Conservation (phyloP, 108 stramenopile species). For the Schizochytrium sp. region DNA sequence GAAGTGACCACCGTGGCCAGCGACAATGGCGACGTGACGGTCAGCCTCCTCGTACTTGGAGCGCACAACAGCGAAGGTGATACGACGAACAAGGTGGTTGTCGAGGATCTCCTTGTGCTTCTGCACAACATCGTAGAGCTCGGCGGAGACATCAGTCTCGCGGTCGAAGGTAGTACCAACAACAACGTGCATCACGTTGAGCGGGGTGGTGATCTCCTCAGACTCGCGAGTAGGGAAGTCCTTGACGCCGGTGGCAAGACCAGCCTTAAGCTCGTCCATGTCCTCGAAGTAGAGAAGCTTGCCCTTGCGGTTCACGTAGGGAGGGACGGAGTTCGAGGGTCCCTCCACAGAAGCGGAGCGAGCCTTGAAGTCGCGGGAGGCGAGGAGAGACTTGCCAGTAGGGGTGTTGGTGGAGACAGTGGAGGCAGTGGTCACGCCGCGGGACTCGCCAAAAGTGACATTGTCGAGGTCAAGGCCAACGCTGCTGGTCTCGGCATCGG, state of each 20-base stretch:
- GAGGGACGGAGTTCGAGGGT: constrained; percentile 9
- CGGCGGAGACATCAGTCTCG: not conserved
- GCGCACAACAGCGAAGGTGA: constrained; percentile 64
- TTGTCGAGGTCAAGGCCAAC: constrained; percentile 57
- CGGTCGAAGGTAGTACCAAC: constrained; percentile 69
- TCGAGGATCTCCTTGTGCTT: constrained; percentile 13
- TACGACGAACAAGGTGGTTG: constrained; percentile 56
- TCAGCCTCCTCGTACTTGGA: constrained; percentile 1
- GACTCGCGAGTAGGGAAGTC: not conserved
- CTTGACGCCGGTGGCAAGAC: not conserved
- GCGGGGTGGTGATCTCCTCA: constrained; percentile 66
- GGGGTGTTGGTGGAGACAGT: not conserved
- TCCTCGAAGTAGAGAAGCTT: constrained; percentile 24
- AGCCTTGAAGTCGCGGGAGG: constrained; percentile 27
- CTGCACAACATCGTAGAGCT: constrained; percentile 14
- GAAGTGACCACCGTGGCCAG: constrained; percentile 69
- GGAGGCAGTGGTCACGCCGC: not conserved
- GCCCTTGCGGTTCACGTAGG: constrained; percentile 48
- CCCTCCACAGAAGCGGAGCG: constrained; percentile 56
- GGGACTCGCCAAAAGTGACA: not conserved
- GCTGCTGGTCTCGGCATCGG: constrained; percentile 52
- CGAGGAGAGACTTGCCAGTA: not conserved
- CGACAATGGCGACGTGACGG: constrained; percentile 35
- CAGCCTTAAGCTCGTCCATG: constrained; percentile 20
- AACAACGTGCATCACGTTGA: constrained; percentile 89